Evolutionary conservation across 352 stramenopile species (phyloP).

Genomic region (Pythium coloratum): DNA sequence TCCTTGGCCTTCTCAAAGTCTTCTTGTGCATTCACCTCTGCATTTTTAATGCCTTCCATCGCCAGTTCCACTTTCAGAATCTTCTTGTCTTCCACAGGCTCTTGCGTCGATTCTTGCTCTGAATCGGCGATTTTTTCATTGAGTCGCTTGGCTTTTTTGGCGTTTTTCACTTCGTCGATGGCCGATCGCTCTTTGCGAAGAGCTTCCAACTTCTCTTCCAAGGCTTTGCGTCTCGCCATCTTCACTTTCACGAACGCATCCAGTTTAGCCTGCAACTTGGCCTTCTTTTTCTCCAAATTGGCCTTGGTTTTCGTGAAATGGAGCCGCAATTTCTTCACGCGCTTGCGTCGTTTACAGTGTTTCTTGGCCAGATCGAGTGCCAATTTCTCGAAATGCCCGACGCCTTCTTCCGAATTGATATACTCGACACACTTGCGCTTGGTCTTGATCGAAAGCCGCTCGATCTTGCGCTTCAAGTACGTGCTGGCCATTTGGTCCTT

Average conservation of each 20-base stretch:
- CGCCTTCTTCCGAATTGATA: constrained; percentile 54
- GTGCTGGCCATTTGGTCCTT: constrained; percentile 63
- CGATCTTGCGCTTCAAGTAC: constrained; percentile 53
- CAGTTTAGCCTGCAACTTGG: constrained; percentile 37
- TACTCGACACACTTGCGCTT: constrained; percentile 58
- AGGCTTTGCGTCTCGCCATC: background rate
- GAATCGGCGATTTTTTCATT: constrained; percentile 39
- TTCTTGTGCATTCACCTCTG: constrained; percentile 28
- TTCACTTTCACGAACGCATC: constrained; percentile 39
- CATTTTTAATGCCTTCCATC: constrained; percentile 36
- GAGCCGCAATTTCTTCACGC: constrained; percentile 41
- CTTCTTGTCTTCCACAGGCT: constrained; percentile 39
- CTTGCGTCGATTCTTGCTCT: constrained; percentile 32
- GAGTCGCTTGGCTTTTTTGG: constrained; percentile 22
- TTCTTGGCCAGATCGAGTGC: constrained; percentile 31
- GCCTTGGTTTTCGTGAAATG: constrained; percentile 33
- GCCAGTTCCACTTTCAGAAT: constrained; percentile 47
- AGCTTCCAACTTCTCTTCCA: constrained; percentile 17
- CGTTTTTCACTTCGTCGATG: constrained; percentile 14
- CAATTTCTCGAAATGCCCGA: constrained; percentile 54
- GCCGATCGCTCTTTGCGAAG: constrained; percentile 21
- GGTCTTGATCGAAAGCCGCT: constrained; percentile 49
- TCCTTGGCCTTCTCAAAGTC: constrained; percentile 28
- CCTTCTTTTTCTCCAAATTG: constrained; percentile 30
- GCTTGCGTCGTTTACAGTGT: constrained; percentile 35